Evolutionary conservation across 768 basidiomycete species (phyloP).

Genomic region (Boletus vinaceobasis): DNA sequence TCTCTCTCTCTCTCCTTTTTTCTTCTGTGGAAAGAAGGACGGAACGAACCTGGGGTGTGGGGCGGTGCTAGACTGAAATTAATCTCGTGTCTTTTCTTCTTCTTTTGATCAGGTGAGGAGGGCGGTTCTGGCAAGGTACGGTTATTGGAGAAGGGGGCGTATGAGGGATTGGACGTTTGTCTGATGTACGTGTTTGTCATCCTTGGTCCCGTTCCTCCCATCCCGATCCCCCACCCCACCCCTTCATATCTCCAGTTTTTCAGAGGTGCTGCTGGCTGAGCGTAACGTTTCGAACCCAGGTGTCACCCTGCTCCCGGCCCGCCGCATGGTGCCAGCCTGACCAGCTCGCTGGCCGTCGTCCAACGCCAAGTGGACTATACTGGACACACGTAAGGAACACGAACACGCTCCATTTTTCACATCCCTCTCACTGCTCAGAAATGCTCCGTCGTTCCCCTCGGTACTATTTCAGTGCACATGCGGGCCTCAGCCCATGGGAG

Average conservation of each 20-base stretch:
- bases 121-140: slow-evolving; percentile 69
- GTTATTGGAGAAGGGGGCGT: slow-evolving; percentile 66
- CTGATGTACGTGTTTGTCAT: slow-evolving; percentile 53
- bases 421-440: neutral
- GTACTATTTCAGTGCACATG: slow-evolving; percentile 55
- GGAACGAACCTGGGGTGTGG: neutral
- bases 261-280: neutral
- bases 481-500: slow-evolving; percentile 82
- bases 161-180: slow-evolving; percentile 72
- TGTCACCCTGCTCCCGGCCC: slow-evolving; percentile 81
- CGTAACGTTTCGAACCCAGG: slow-evolving; percentile 38
- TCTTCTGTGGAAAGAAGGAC: neutral
- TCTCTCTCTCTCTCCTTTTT: neutral
- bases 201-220: neutral
- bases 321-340: slow-evolving; percentile 57
- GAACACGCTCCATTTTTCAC: neutral
- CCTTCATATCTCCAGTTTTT: neutral
- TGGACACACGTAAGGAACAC: slow-evolving; percentile 61
- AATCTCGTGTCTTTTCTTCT: neutral
- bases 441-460: no score
- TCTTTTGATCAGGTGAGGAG: slow-evolving; percentile 44
- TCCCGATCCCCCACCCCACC: no score
- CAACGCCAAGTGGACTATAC: slow-evolving; percentile 58
- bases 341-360: slow-evolving; percentile 61
- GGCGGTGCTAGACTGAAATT: neutral